Base-by-base conservation (phyloP, 2,329 filamentous ascomycete species). In the Exophiala sp. region DNA sequence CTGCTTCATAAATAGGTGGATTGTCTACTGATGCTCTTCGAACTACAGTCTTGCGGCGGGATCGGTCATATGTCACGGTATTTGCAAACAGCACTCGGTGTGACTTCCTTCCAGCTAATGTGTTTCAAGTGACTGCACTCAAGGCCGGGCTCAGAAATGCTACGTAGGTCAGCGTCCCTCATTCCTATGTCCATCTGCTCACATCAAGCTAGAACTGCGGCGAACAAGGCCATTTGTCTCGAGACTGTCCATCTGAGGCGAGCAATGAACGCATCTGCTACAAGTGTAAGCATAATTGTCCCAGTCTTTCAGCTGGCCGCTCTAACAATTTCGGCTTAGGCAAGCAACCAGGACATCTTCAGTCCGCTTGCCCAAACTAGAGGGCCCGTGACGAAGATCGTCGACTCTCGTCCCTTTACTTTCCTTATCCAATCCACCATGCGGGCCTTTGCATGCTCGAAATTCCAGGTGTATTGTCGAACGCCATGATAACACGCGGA, bases 241-340 rank as follows among this genome's bases (percentile, higher is more conserved):
- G 91, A 60, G 93, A 98, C 73, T 98, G 93, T 80, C 86, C 90
- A 64, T 90, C 91, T 69, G 91, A 95, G 74, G 86, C 87, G 53
- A 81, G 83, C 62, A 80, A 81, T 66, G 91, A 97, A 80, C 91
- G 94, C 70, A 89, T 95, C 69, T 98, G 93, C 85, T 98, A 98
- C 82, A 95, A 94, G 79, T 97, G 82, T 79, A 82, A 55, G 52
- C 18, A 35, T n/a, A 30, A 13, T 14, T 22, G 21, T 23, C 2
- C 21, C 13, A 34, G 18, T 37, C 5, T 23, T 7, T 10, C 10
- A 2, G n/a, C 11, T 38, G 23, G 27, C 16, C 35, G 14, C 41
- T 34, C 13, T 48, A 29, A 47, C 39, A 5, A 41, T 23, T n/a
- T n/a, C 18, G n/a, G 14, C 24, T 4, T 19, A 58, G 56, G 56